Evolutionary conservation across 306 rosid species (phyloP).

Genomic region (Citrullus mucosospermus): DNA sequence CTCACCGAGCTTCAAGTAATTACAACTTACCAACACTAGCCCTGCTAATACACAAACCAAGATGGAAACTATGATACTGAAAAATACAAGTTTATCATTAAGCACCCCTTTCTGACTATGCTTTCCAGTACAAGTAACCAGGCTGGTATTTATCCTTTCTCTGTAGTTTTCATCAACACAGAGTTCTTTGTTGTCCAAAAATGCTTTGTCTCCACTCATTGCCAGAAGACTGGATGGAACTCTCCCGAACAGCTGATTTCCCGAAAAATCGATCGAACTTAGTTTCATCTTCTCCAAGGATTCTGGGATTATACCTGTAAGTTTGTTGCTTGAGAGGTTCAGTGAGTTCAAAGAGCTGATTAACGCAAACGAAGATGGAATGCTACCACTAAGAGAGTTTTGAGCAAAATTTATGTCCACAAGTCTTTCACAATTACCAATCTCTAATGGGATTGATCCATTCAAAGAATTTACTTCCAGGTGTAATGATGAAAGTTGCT

Average conservation of each 20-base stretch:
- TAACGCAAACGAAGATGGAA: constrained; percentile 53
- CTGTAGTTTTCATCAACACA: constrained; percentile 44
- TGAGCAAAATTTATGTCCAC: constrained; percentile 73
- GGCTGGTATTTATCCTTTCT: constrained; percentile 22
- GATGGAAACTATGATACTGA: constrained; percentile 30
- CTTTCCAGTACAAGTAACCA: constrained; percentile 32
- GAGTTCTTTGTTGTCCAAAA: constrained; percentile 51
- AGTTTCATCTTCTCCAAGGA: constrained; percentile 51
- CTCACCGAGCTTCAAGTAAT: constrained; percentile 29
- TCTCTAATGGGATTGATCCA: constrained; percentile 55
- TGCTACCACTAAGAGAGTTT: constrained; percentile 52
- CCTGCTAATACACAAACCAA: constrained; percentile 33
- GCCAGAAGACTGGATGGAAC: constrained; percentile 56
- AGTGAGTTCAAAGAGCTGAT: constrained; percentile 73
- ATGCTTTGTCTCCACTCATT: constrained; percentile 63
- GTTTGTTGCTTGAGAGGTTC: constrained; percentile 56
- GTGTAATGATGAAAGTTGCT: constrained; percentile 66
- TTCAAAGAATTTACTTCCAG: constrained; percentile 56
- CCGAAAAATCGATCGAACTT: constrained; percentile 73
- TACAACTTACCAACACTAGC: constrained; percentile 32
- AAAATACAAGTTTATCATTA: constrained; percentile 31
- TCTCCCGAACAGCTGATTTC: constrained; percentile 53
- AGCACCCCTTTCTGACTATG: constrained; percentile 20
- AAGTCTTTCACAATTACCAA: constrained; percentile 53
- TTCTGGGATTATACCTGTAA: constrained; percentile 60